A percentile compares a stretch with the other conserved stretches of the same genome.
Evolutionary conservation across 805 yeast genomes (phyloP).

Genomic region (Metschnikowia similis): DNA sequence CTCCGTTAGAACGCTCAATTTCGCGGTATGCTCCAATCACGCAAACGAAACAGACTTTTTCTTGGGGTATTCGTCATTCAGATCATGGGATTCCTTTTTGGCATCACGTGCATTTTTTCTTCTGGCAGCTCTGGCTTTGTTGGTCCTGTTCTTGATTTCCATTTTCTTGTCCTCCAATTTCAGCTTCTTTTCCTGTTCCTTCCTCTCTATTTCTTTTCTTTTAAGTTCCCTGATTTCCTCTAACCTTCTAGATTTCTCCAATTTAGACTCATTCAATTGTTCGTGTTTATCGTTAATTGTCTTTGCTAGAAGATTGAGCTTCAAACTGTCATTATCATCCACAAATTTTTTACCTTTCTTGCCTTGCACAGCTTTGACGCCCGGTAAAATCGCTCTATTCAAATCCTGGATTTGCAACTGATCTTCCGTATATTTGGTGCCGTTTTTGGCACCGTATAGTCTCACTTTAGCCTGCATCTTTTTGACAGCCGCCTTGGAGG

Average conservation of each 20-base stretch:
- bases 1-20: background rate
- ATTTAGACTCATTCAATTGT: constrained; percentile 73
- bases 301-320: constrained; percentile 66
- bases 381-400: constrained; percentile 83
- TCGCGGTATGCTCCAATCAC: constrained; percentile 5
- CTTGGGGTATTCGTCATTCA: constrained; percentile 11
- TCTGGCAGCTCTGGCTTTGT: constrained; percentile 64
- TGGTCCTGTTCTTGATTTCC: constrained; percentile 70
- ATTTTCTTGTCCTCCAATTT: constrained; percentile 72
- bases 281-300: constrained; percentile 82
- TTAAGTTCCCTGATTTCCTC: constrained; percentile 87
- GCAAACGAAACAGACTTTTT: constrained; percentile 42
- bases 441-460: constrained; percentile 61
- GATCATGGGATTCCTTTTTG: constrained; percentile 21
- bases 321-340: constrained; percentile 60
- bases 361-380: constrained; percentile 69
- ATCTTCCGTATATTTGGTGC: constrained; percentile 63
- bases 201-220: constrained; percentile 80
- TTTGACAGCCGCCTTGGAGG: constrained; percentile 51
- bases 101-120: constrained; percentile 50
- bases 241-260: constrained; percentile 83
- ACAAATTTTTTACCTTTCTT: constrained; percentile 84
- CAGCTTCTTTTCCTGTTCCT: constrained; percentile 64
- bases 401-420: constrained; percentile 76
- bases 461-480: constrained; percentile 63